A percentile compares a stretch with the other conserved stretches of the same genome.
Conservation (phyloP, 2,329 filamentous ascomycete species). For the Myriosclerotinia curreyana region DNA sequence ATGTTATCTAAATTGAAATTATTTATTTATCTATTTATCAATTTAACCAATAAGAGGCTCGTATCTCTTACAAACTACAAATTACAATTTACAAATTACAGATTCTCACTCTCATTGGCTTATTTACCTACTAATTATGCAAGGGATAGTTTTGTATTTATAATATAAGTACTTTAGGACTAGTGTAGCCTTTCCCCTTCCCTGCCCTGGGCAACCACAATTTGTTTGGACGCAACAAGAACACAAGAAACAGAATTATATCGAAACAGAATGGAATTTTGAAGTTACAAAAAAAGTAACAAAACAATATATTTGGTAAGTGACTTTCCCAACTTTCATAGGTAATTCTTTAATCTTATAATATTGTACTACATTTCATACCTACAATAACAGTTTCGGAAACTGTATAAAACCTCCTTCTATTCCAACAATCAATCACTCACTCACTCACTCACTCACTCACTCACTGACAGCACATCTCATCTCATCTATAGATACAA, state of each 20-base stretch:
- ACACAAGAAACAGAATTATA: slow-evolving; percentile 10
- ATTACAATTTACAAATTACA: too few species aligned
- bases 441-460: too few species aligned
- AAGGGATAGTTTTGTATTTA: slow-evolving; percentile 11
- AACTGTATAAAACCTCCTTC: slow-evolving; percentile 11
- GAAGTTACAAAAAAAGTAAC: slow-evolving; percentile 11
- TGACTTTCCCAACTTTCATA: slow-evolving; percentile 7
- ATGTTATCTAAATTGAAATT: too few species aligned
- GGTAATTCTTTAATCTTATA: neutral
- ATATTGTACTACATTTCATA: neutral
- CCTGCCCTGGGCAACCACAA: slow-evolving; percentile 20
- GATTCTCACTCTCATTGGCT: neutral
- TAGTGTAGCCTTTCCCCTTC: neutral
- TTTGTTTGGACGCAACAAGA: slow-evolving; percentile 22
- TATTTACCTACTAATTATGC: neutral
- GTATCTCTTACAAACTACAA: too few species aligned
- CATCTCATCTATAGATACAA: slow-evolving; percentile 29
- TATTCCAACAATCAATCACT: slow-evolving; percentile 1
- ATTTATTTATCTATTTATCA: too few species aligned
- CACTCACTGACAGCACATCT: slow-evolving; percentile 27
- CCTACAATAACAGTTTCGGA: neutral
- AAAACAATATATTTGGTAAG: slow-evolving; percentile 12
- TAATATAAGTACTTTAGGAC: slow-evolving; percentile 8
- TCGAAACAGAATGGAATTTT: slow-evolving; percentile 6
- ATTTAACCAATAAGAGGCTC: too few species aligned